These are phyloP conservation scores for Grammothele lineata DNA, from an alignment of 768 basidiomycete genomes.

Conservation along the genomic window DNA sequence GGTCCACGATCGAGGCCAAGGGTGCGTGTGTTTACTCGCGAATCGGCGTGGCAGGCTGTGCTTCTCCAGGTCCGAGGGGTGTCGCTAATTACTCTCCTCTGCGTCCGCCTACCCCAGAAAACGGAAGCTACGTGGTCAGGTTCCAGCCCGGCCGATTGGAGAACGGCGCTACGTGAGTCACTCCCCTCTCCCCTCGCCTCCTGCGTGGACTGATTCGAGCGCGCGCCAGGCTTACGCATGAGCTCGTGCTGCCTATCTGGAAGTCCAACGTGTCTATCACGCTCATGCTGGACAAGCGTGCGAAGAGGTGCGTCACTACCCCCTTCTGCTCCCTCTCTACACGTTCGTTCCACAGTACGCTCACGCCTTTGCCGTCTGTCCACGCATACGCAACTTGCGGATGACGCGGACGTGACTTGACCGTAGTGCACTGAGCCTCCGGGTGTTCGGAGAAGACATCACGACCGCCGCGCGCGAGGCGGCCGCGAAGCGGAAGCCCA, in stretches of 20 bases:
- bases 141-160: slow-evolving; percentile 54
- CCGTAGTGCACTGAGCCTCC: slow-evolving; percentile 79
- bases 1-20: slow-evolving; percentile 43
- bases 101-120: slow-evolving; percentile 33
- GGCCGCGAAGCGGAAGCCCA: slow-evolving; percentile 24
- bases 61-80: background rate
- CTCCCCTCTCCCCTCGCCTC: slow-evolving; percentile 2
- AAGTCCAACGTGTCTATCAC: slow-evolving; percentile 84
- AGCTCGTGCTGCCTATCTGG: slow-evolving; percentile 93
- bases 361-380: background rate
- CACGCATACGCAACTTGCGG: background rate
- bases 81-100: background rate
- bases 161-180: slow-evolving; percentile 48
- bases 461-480: slow-evolving; percentile 45
- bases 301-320: slow-evolving; percentile 59
- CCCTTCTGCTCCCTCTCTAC: slow-evolving; percentile 1
- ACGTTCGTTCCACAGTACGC: too few relatives aligned
- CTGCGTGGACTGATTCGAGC: background rate
- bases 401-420: too few relatives aligned
- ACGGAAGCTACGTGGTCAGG: slow-evolving; percentile 70
- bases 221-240: slow-evolving; percentile 57
- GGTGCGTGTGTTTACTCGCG: slow-evolving; percentile 37
- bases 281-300: slow-evolving; percentile 95
- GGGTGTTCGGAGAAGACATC: slow-evolving; percentile 80
- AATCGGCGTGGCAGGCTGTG: background rate